These are phyloP conservation scores for Pseudogymnoascus destructans DNA, from an alignment of 2,329 filamentous ascomycete genomes.

Conservation along the genomic window DNA sequence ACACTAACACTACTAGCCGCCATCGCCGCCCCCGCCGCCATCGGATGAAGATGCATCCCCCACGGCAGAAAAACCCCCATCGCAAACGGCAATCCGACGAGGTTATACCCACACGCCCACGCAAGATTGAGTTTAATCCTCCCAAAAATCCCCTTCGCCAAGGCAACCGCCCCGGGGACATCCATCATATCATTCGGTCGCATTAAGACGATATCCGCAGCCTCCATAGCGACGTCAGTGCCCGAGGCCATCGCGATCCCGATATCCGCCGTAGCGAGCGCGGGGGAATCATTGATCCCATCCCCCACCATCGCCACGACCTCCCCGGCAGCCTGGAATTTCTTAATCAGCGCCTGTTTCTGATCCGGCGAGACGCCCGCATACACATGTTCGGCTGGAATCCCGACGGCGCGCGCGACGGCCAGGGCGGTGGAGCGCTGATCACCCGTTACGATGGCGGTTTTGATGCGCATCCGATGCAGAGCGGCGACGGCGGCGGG, in stretches of 20 bases:
- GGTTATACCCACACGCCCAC: slow-evolving; percentile 90
- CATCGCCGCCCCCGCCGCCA: slow-evolving; percentile 93
- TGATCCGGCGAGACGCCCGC: slow-evolving; percentile 83
- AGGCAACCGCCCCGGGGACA: slow-evolving; percentile 73
- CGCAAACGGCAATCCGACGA: slow-evolving; percentile 82
- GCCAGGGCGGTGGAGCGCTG: slow-evolving; percentile 71
- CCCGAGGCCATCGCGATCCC: slow-evolving; percentile 88
- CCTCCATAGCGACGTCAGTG: slow-evolving; percentile 96
- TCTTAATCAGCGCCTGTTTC: slow-evolving; percentile 73
- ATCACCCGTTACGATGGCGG: slow-evolving; percentile 89
- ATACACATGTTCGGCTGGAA: slow-evolving; percentile 60
- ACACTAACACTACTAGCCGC: slow-evolving; percentile 82
- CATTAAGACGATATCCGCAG: slow-evolving; percentile 93
- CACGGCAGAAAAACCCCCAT: slow-evolving; percentile 94
- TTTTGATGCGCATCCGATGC: slow-evolving; percentile 70
- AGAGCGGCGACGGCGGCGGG: slow-evolving; percentile 69
- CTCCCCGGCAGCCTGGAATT: slow-evolving; percentile 61
- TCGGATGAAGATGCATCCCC: slow-evolving; percentile 76
- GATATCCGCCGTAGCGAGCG: slow-evolving; percentile 80
- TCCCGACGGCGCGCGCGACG: slow-evolving; percentile 73
- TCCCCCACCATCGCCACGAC: slow-evolving; percentile 94
- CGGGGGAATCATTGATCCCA: slow-evolving; percentile 96
- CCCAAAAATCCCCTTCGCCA: slow-evolving; percentile 73
- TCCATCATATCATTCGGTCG: slow-evolving; percentile 80
- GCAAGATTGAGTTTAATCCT: slow-evolving; percentile 88